Evolutionary conservation across 2,329 filamentous ascomycete species (phyloP).

Genomic region (Byssoonygena ceratinophila): DNA sequence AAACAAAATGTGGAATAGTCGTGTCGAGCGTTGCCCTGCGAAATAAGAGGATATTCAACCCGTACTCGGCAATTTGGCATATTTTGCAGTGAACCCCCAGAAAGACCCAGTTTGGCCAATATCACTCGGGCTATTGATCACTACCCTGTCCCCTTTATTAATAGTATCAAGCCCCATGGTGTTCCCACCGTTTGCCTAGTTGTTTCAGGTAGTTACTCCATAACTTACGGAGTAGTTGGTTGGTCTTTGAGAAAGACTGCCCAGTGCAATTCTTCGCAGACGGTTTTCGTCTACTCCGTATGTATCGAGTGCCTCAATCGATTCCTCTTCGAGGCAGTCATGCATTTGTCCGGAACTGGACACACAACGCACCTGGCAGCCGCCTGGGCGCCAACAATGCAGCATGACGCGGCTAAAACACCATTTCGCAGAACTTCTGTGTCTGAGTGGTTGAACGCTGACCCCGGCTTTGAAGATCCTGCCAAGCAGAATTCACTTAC

Average conservation of each 20-base stretch:
- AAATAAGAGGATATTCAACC: neutral
- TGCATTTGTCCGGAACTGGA: neutral
- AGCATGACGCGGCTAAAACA: conserved; percentile 4
- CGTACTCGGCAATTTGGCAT: neutral
- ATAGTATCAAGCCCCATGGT: too few species aligned
- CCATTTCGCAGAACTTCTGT: neutral
- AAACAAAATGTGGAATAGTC: neutral
- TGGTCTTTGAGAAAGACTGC: too few species aligned
- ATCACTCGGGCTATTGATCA: neutral
- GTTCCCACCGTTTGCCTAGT: neutral
- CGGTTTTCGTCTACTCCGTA: too few species aligned
- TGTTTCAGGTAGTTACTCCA: too few species aligned
- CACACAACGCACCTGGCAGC: neutral
- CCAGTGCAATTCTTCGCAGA: too few species aligned
- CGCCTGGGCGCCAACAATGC: too few species aligned
- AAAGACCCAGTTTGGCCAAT: neutral
- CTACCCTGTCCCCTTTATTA: neutral
- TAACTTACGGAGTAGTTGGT: too few species aligned
- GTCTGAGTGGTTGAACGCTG: neutral
- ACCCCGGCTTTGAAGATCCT: conserved; percentile 9
- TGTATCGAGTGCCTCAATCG: too few species aligned
- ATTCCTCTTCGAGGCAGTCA: neutral
- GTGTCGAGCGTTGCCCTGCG: neutral
- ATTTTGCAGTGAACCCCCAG: neutral
- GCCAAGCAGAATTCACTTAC: neutral